Conservation (phyloP, 306 rosid genomes). For the Nissolia schottii region DNA sequence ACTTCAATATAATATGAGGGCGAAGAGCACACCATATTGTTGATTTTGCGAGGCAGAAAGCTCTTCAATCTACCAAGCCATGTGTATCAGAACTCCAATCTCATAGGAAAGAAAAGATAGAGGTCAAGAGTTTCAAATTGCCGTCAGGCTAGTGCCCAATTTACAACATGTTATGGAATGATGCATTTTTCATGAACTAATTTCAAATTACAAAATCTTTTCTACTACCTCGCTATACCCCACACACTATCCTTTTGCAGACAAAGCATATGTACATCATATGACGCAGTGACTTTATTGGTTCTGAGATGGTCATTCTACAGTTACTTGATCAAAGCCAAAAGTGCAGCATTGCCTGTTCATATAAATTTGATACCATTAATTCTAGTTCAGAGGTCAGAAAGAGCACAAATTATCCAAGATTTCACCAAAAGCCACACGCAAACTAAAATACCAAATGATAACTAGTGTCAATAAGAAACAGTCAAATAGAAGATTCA, state of each 20-base stretch:
- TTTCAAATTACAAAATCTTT: conserved; percentile 19
- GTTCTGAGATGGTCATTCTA: conserved; percentile 16
- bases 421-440: conserved; percentile 2
- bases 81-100: conserved; percentile 23
- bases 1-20: not conserved
- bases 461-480: not conserved
- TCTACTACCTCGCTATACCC: conserved; percentile 1
- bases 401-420: not conserved
- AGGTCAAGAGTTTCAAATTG: conserved; percentile 5
- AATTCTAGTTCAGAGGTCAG: not conserved
- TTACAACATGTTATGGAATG: conserved; percentile 25
- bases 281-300: not conserved
- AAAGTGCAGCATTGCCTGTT: conserved; percentile 89
- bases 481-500: not conserved
- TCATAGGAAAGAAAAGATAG: not conserved
- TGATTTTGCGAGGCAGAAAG: not conserved
- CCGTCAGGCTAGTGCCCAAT: conserved; percentile 17
- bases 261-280: conserved; percentile 19
- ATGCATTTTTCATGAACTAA: conserved; percentile 6
- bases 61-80: not conserved
- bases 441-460: not conserved
- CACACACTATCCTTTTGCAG: not conserved
- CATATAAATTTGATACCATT: conserved; percentile 23
- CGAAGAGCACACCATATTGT: not conserved
- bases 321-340: conserved; percentile 61